Evolutionary conservation across 2,329 filamentous ascomycete genomes (phyloP).

Genomic region (Diaporthe helianthi): DNA sequence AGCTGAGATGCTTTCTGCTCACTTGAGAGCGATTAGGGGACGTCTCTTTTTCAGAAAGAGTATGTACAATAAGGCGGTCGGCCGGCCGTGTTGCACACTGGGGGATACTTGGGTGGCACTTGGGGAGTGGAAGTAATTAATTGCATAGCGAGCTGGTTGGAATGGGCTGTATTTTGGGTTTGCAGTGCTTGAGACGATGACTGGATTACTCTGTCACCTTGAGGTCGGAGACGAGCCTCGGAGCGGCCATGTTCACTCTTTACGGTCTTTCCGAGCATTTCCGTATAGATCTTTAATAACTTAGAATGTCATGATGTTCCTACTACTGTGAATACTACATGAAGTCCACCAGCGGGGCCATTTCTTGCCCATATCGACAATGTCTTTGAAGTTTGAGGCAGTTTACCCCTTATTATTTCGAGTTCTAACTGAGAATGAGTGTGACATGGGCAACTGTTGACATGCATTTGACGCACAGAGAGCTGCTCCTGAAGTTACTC

Average conservation of each 20-base stretch:
- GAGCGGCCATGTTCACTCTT: not conserved
- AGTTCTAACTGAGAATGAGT: too few species aligned
- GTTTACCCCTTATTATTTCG: too few species aligned
- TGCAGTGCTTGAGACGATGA: not conserved
- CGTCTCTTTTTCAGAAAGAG: too few species aligned
- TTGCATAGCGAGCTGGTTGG: constrained; percentile 10
- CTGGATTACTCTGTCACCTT: not conserved
- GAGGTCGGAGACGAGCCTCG: constrained; percentile 10
- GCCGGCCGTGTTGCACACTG: not conserved
- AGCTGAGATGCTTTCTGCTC: not conserved
- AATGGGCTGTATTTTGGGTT: not conserved
- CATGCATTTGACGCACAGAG: too few species aligned
- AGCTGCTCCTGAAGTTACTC: too few species aligned
- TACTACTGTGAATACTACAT: accelerated
- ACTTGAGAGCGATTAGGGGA: too few species aligned
- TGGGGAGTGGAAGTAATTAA: not conserved
- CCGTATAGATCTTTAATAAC: not conserved
- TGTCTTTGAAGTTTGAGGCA: too few species aligned
- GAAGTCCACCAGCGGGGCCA: not conserved
- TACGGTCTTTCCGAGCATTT: not conserved
- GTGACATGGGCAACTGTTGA: too few species aligned
- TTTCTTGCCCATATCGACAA: too few species aligned
- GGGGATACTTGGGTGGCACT: not conserved
- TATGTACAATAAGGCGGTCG: too few species aligned
- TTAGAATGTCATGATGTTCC: not conserved